Conservation (phyloP, 345 rosid genomes). For the Aquilaria yunnanensis region DNA sequence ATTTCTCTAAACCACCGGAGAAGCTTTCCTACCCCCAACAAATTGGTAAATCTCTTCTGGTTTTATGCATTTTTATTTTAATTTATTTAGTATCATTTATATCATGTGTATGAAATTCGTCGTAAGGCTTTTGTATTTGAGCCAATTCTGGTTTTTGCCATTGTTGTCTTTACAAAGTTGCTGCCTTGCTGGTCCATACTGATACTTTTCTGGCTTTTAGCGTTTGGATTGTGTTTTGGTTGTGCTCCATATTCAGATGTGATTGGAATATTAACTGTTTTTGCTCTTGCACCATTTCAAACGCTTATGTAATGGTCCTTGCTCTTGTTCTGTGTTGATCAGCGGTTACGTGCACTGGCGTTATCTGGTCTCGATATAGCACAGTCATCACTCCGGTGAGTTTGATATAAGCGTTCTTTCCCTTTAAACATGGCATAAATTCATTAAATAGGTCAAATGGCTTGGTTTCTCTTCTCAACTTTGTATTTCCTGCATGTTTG, state of each 20-base stretch:
- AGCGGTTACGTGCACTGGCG: slow-evolving; percentile 26
- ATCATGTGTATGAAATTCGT: too few relatives aligned
- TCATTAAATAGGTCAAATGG: background rate
- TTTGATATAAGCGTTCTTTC: background rate
- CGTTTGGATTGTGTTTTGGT: too few relatives aligned
- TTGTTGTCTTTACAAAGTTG: too few relatives aligned
- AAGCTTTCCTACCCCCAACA: slow-evolving; percentile 89
- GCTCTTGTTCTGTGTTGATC: slow-evolving; percentile 4
- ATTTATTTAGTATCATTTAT: too few relatives aligned
- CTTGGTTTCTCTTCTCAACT: background rate
- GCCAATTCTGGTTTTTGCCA: too few relatives aligned
- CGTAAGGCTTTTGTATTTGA: too few relatives aligned
- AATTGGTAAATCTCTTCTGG: slow-evolving; percentile 31
- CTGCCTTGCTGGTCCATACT: too few relatives aligned
- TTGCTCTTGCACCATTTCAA: slow-evolving; percentile 1
- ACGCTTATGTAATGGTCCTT: slow-evolving; percentile 13
- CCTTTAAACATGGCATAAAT: too few relatives aligned
- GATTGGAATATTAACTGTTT: background rate
- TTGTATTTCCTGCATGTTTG: background rate
- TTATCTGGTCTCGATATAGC: slow-evolving; percentile 81
- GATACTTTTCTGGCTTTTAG: too few relatives aligned
- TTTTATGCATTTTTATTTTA: background rate
- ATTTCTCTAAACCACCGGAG: slow-evolving; percentile 77
- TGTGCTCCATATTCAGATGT: too few relatives aligned
- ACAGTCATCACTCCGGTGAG: slow-evolving; percentile 85